Evolutionary conservation across 2,329 filamentous ascomycete genomes (phyloP).

Genomic region (Pseudogymnoascus sp.): DNA sequence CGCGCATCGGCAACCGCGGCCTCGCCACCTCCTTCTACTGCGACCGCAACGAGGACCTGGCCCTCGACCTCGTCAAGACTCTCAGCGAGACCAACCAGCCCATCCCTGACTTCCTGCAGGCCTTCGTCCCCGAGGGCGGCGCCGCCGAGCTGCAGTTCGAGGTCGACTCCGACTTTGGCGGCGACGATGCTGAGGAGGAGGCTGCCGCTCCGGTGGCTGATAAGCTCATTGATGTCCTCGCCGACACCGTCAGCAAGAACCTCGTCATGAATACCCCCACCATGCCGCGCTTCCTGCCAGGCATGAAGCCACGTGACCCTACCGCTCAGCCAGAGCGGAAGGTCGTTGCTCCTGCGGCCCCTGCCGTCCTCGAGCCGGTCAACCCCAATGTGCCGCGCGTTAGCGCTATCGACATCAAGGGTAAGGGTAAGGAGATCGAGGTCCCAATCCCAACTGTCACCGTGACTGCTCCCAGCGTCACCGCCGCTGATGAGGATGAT

Average conservation of each 20-base stretch:
- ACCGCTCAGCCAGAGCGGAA: background rate
- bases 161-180: conserved; percentile 22
- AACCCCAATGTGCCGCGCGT: background rate
- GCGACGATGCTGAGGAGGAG: conserved; percentile 21
- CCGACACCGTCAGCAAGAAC: background rate
- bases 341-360: background rate
- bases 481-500: background rate
- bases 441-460: background rate
- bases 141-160: conserved; percentile 24
- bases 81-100: conserved; percentile 72
- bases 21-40: conserved; percentile 86
- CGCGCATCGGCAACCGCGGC: conserved; percentile 82
- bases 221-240: background rate
- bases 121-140: conserved; percentile 50
- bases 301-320: background rate
- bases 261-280: background rate
- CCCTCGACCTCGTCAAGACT: conserved; percentile 68
- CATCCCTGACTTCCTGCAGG: conserved; percentile 74
- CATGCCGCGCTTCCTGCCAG: background rate
- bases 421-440: background rate
- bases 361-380: background rate
- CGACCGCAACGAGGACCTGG: conserved; percentile 67
- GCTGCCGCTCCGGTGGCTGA: conserved; percentile 14
- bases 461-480: background rate
- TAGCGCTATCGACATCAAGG: background rate